phyloP scores from a whole-genome alignment of 345 rosid genomes.

The Boechera retrofracta region DNA sequence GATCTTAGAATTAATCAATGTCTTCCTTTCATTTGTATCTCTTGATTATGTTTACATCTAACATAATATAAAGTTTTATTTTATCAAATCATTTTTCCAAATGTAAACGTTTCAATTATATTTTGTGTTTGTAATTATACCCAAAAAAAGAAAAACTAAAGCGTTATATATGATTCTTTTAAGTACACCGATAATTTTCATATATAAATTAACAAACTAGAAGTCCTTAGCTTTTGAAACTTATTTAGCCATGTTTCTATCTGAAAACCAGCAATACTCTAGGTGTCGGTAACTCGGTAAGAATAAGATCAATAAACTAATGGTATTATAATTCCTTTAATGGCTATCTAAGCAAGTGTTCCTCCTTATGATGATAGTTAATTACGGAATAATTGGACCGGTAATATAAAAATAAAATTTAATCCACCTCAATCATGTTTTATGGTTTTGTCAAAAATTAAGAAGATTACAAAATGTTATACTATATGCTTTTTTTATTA shows the following conservation, averaged over 20 bases:
- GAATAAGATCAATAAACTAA: conserved; percentile 8
- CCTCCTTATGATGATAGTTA: conserved; percentile 11
- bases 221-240: conserved; percentile 11
- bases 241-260: conserved; percentile 11
- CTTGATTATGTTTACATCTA: conserved; percentile 9
- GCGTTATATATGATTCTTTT: too few species aligned
- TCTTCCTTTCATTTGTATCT: conserved; percentile 11
- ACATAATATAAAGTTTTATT: background rate
- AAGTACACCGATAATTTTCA: background rate
- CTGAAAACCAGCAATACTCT: background rate
- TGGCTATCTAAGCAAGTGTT: conserved; percentile 24
- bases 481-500: conserved; percentile 11
- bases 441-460: conserved; percentile 21
- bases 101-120: conserved; percentile 4
- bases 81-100: background rate
- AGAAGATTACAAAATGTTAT: conserved; percentile 7
- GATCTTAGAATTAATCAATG: background rate
- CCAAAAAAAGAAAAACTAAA: too few species aligned
- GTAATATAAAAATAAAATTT: background rate
- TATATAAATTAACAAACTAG: background rate
- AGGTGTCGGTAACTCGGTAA: conserved; percentile 41
- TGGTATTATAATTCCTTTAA: conserved; percentile 15
- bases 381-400: conserved; percentile 26
- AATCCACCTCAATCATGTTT: conserved; percentile 29
- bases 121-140: background rate